Base-by-base conservation (phyloP, 345 rosid genomes). In the Tarenaya hassleriana region DNA sequence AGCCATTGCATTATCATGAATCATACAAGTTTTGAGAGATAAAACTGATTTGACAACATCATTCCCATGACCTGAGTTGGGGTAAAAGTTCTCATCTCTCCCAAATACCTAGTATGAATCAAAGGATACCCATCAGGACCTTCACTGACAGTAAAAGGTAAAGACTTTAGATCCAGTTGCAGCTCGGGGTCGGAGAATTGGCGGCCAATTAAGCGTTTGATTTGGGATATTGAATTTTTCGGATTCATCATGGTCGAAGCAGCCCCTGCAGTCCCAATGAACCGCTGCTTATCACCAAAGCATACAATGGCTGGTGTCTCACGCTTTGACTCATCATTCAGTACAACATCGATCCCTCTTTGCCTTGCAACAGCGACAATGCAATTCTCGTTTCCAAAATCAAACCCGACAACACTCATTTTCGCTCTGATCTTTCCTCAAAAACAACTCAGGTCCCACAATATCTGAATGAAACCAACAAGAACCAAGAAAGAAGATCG, bases 351-450 rank as follows among this genome's bases (percentile, higher is more conserved):
- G 38, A 92, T 92, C 41, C 98, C 97, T 65, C 98, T 81, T 60
- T 92, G 98, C 74, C 98, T 78, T 0, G 98, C 98, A 56, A 92
- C 98, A 31, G 98, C 99, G 35, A 94, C 99, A 63, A 88, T 68
- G 66, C 97, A 73, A 56, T 77, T 94, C 78, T 94, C 99, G 45
- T 94, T 94, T 34, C 99, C 99, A 40, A 88, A 78, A 70, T 94
- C 99, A 68, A 94, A 88, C 16, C 99, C 99, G 8, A 88, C 95
- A 41, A 94, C 98, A 11, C 99, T 94, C 99, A 94, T 94, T 51
- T 54, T 83, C 13, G 32, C 34, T 14, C 44, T 42, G 42, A 21
- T 49, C 31, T n/a, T 43, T 21, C 43, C 40, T 10, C 7, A 47
- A 40, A 29, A 40, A 29, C 53, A 50, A 7, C 8, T 51, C 20